A percentile compares a stretch with the other conserved stretches of the same genome.
These are phyloP conservation scores for Phytophthora megakarya DNA, from an alignment of 352 stramenopile genomes.

Conservation along the genomic window DNA sequence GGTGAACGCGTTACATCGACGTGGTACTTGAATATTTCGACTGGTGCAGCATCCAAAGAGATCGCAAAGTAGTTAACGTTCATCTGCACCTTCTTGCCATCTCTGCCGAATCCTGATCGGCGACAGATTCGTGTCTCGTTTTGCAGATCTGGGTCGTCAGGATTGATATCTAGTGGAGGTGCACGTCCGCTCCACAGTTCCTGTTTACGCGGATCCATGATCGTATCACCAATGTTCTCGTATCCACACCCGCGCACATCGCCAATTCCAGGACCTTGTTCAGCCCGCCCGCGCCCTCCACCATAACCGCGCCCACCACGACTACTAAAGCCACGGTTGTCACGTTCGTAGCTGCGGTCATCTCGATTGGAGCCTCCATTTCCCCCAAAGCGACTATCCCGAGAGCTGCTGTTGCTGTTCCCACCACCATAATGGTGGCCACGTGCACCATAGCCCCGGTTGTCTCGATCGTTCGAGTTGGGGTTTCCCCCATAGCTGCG, in stretches of 20 bases:
- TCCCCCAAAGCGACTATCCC: constrained; percentile 1
- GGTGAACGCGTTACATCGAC: constrained; percentile 50
- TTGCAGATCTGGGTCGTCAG: constrained; percentile 33
- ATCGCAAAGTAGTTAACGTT: constrained; percentile 66
- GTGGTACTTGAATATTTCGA: constrained; percentile 76
- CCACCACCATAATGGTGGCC: background rate
- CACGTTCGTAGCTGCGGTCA: background rate
- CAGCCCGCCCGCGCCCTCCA: background rate
- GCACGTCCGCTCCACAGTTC: constrained; percentile 45
- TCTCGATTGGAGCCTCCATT: background rate
- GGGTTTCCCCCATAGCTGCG: background rate
- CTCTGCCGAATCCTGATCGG: constrained; percentile 37
- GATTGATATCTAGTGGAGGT: constrained; percentile 27
- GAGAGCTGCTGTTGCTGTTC: background rate
- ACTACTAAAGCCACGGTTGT: background rate
- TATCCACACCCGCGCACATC: constrained; percentile 46
- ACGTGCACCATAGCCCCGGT: background rate
- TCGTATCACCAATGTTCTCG: constrained; percentile 47
- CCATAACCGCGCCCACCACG: constrained; percentile 4
- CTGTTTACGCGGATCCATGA: constrained; percentile 48
- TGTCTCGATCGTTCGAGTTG: background rate
- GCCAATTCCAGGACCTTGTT: constrained; percentile 3
- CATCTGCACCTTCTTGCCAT: constrained; percentile 37
- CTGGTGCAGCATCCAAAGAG: constrained; percentile 37
- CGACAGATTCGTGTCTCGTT: constrained; percentile 41